Evolutionary conservation across 371 early-diverging fungal genomes (phyloP).

Genomic region (Mucor racemosus): DNA sequence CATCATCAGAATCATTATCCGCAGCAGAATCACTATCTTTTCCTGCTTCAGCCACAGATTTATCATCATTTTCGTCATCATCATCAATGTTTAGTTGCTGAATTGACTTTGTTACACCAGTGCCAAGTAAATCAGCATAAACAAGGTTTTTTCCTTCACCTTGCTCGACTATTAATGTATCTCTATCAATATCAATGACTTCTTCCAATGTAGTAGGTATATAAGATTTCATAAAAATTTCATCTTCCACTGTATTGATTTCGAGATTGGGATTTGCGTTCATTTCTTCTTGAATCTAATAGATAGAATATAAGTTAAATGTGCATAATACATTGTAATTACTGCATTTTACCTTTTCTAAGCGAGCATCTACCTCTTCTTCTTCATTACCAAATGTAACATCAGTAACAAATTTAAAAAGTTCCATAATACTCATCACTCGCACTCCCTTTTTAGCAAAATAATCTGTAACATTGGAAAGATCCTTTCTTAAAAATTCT

Average conservation of each 20-base stretch:
- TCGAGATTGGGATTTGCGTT: constrained; percentile 37
- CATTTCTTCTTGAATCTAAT: constrained; percentile 45
- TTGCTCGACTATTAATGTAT: constrained; percentile 72
- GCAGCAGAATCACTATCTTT: too few relatives aligned
- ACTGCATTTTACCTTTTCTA: constrained; percentile 71
- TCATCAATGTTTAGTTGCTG: constrained; percentile 24
- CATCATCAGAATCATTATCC: too few relatives aligned
- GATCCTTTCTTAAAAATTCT: constrained; percentile 97
- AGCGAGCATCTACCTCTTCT: constrained; percentile 66
- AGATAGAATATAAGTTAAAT: too few relatives aligned
- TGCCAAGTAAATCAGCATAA: constrained; percentile 51
- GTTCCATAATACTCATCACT: constrained; percentile 81
- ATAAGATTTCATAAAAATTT: constrained; percentile 89
- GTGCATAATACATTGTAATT: too few relatives aligned
- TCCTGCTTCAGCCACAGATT: constrained; percentile 45
- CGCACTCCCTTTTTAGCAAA: constrained; percentile 86
- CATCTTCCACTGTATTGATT: constrained; percentile 76
- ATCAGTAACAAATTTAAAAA: constrained; percentile 92
- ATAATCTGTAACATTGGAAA: constrained; percentile 95
- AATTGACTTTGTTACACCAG: constrained; percentile 25
- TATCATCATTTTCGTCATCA: constrained; percentile 21
- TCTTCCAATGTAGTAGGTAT: constrained; percentile 94
- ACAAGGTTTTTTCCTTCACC: constrained; percentile 74
- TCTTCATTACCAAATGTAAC: constrained; percentile 62
- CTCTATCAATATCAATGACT: constrained; percentile 88